phyloP scores from a whole-genome alignment of 306 rosid species.

The Sicyos edulis region DNA sequence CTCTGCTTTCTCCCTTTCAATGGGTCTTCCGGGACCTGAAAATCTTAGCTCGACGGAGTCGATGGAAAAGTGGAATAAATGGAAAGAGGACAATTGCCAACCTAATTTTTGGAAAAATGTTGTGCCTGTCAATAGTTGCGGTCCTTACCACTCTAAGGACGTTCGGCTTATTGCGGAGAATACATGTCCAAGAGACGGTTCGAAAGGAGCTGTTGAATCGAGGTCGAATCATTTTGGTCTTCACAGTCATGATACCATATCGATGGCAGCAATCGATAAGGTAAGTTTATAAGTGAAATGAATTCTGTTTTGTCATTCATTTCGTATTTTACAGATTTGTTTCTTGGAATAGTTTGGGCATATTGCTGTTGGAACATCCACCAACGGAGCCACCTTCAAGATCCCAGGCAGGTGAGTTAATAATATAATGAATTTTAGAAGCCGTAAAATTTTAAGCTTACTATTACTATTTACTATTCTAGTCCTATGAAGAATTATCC shows the following conservation, averaged over 20 bases:
- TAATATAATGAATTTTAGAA: background rate
- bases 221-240: conserved; percentile 44
- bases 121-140: conserved; percentile 48
- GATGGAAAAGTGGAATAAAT: conserved; percentile 57
- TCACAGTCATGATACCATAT: conserved; percentile 83
- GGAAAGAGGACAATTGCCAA: conserved; percentile 69
- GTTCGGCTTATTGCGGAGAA: conserved; percentile 25
- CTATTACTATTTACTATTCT: background rate
- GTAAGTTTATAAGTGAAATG: conserved; percentile 33
- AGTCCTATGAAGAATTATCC: background rate
- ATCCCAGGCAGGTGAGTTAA: conserved; percentile 82
- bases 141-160: conserved; percentile 57
- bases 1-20: conserved; percentile 70
- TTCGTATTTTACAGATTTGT: conserved; percentile 13
- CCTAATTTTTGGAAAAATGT: conserved; percentile 85
- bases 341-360: conserved; percentile 57
- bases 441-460: background rate
- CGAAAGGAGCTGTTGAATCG: conserved; percentile 26
- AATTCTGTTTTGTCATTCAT: background rate
- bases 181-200: conserved; percentile 33
- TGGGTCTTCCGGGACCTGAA: conserved; percentile 91
- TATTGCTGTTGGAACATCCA: conserved; percentile 87
- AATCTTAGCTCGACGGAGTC: conserved; percentile 82
- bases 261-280: conserved; percentile 85
- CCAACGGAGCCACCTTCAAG: conserved; percentile 92